Evolutionary conservation across 352 stramenopile genomes (phyloP).

Genomic region (Pythium rishiriense): DNA sequence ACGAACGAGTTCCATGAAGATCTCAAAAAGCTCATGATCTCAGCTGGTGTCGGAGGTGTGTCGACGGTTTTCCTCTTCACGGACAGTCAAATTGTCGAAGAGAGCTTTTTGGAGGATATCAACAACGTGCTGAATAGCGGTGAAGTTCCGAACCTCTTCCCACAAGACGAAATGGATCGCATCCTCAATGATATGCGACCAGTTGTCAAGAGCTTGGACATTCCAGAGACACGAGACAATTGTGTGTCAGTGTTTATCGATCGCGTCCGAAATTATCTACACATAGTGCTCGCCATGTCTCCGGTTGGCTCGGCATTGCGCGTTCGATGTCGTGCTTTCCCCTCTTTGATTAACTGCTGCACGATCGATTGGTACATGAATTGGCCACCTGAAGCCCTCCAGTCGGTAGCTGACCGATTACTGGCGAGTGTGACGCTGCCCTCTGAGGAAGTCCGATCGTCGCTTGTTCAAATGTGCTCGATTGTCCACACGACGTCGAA

Average conservation of each 20-base stretch:
- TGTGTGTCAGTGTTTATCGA: conserved; percentile 90
- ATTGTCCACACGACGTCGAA: conserved; percentile 93
- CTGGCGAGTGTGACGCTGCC: conserved; percentile 82
- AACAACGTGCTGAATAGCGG: conserved; percentile 97
- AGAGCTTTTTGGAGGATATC: conserved; percentile 95
- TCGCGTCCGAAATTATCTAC: conserved; percentile 90
- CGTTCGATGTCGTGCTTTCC: conserved; percentile 92
- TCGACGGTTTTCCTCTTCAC: conserved; percentile 93
- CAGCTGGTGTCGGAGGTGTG: conserved; percentile 81
- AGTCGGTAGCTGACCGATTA: conserved; percentile 89
- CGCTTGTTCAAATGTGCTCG: conserved; percentile 91
- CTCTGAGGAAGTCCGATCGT: conserved; percentile 62
- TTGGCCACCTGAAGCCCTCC: conserved; percentile 91
- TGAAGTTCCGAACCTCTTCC: conserved; percentile 95
- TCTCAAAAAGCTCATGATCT: conserved; percentile 93
- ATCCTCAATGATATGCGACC: conserved; percentile 93
- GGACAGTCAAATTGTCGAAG: conserved; percentile 94
- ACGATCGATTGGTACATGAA: conserved; percentile 97
- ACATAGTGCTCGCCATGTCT: conserved; percentile 95
- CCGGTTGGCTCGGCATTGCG: conserved; percentile 92
- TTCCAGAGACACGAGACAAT: conserved; percentile 92
- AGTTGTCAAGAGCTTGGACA: conserved; percentile 83
- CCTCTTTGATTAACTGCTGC: conserved; percentile 95
- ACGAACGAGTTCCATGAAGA: conserved; percentile 92
- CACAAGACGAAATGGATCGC: conserved; percentile 92